Evolutionary conservation across 257 asterid genomes (phyloP), one percentile per base, ranked within the genome.

Genomic region (Coffea eugenioides): DNA sequence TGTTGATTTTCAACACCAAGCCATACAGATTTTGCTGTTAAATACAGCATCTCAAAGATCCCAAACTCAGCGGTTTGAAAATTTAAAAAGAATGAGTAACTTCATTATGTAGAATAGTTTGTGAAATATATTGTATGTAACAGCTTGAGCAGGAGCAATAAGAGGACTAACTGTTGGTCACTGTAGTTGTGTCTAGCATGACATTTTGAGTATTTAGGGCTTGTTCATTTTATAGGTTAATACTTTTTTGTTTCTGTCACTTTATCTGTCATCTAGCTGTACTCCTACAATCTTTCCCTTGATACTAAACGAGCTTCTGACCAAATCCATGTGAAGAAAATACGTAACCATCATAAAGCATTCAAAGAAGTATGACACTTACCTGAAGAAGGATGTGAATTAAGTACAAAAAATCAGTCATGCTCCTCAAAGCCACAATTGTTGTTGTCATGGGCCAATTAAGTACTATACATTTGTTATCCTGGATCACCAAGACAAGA

Each of bases 381-480:
- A 93, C 98, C 98, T 94, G 98, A 85, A 94, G 97, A 80, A 94
- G 87, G 61, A 93, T 90, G 84, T 93, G 97, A 31, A 93, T 69
- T 46, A 94, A 84, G 84, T 91, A 94, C 61, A 93, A 78, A 77
- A 91, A 88, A 85, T 94, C 98, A 23, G 96, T 86, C 80, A 89
- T 67, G 89, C 96, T 91, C 88, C 98, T 88, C 83, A 91, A 84
- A 83, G 75, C 83, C 71, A 90, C 86, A 69, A 91, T 36, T 59
- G 96, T 73, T 54, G 83, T 90, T 78, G 93, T 88, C 89, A 89
- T 69, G 75, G 92, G 85, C 94, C 86, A 80, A 83, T 88, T 78
- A 51, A 93, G 70, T 10, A 88, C 85, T 54, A 94, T 91, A 86
- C 98, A 94, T 79, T 89, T 91, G 81, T 88, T 75, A 20, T 82